These are phyloP conservation scores for Xylariaceae sp. DNA, from an alignment of 2,329 filamentous ascomycete genomes.

Conservation along the genomic window DNA sequence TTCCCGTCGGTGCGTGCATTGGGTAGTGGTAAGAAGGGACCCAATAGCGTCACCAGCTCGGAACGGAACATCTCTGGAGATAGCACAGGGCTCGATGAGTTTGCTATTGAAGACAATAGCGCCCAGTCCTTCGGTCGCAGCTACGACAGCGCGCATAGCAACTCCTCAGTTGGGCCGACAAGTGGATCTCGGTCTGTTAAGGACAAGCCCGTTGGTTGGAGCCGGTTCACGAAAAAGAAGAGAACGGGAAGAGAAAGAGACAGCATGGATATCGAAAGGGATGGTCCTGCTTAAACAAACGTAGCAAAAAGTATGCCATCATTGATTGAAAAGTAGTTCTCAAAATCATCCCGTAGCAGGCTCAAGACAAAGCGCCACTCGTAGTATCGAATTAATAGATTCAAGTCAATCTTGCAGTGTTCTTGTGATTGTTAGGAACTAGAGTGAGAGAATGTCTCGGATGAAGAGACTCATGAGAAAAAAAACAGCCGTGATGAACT, in stretches of 20 bases:
- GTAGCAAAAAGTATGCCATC: constrained; percentile 19
- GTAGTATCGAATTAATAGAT: background rate
- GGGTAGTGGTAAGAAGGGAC: constrained; percentile 50
- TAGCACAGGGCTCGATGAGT: constrained; percentile 54
- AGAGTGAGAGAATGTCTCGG: too few relatives aligned
- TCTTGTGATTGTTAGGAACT: background rate
- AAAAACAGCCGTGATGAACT: too few relatives aligned
- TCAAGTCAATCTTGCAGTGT: background rate
- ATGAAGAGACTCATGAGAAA: too few relatives aligned
- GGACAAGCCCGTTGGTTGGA: constrained; percentile 46
- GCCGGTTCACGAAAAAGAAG: constrained; percentile 55
- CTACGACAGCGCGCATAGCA: constrained; percentile 53
- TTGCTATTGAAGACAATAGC: constrained; percentile 39
- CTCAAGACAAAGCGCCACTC: background rate
- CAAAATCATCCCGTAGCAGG: constrained; percentile 1
- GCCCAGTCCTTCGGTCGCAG: constrained; percentile 41
- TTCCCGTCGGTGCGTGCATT: constrained; percentile 47
- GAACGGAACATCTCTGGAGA: constrained; percentile 53
- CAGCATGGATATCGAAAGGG: constrained; percentile 48
- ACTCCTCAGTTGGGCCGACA: constrained; percentile 49
- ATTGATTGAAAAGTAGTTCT: constrained; percentile 22
- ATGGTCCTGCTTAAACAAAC: constrained; percentile 23
- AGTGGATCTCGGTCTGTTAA: constrained; percentile 38
- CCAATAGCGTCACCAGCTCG: constrained; percentile 51
- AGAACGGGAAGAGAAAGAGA: constrained; percentile 52